Conservation (phyloP, 768 basidiomycete species). For the Xerocomellus chrysenteron region DNA sequence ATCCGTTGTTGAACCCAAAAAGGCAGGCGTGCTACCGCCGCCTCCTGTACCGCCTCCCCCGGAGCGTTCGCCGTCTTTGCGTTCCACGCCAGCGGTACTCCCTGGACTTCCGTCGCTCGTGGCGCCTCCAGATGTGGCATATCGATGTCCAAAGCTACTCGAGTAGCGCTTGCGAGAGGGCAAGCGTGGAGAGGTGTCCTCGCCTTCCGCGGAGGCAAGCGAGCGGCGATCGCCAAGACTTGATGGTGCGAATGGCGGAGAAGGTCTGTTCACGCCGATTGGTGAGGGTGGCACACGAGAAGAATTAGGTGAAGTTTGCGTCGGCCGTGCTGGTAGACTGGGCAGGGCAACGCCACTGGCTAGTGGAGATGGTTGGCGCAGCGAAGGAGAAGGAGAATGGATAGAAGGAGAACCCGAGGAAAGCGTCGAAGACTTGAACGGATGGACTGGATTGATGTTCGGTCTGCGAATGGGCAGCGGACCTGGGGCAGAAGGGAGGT, state of each 20-base stretch:
- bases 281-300: constrained; percentile 44
- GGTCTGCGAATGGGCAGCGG: constrained; percentile 47
- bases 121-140: constrained; percentile 43
- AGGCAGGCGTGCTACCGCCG: constrained; percentile 33
- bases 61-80: constrained; percentile 23
- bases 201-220: constrained; percentile 35
- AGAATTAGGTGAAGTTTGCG: constrained; percentile 40
- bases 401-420: constrained; percentile 50
- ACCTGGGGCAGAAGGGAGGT: constrained; percentile 38
- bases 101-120: constrained; percentile 37
- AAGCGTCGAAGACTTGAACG: constrained; percentile 51
- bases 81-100: constrained; percentile 14
- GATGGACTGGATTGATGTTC: constrained; percentile 41
- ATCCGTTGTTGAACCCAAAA: constrained; percentile 52
- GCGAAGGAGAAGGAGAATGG: constrained; percentile 48
- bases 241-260: constrained; percentile 43
- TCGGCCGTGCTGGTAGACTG: constrained; percentile 36
- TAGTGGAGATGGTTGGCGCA: constrained; percentile 47
- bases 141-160: constrained; percentile 76
- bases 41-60: constrained; percentile 22
- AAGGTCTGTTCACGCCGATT: constrained; percentile 34
- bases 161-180: constrained; percentile 63
- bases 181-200: constrained; percentile 29
- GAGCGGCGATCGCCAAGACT: constrained; percentile 44
- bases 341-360: constrained; percentile 30